phyloP scores from a whole-genome alignment of 2,329 filamentous ascomycete species.

The Sclerotinia subarctica region DNA sequence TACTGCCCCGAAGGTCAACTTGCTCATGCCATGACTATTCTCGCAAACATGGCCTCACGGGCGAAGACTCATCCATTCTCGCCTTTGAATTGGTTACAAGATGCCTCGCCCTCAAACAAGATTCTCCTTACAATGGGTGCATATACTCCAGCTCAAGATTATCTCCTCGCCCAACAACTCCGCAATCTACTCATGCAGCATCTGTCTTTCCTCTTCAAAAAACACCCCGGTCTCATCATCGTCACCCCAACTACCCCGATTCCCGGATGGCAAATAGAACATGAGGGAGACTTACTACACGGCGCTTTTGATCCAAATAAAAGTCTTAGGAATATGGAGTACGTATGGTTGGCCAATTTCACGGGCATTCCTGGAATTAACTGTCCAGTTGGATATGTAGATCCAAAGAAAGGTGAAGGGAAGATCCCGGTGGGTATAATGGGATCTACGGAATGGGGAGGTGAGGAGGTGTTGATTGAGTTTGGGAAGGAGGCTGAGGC shows the following conservation, averaged over 20 bases:
- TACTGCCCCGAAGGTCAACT: conserved; percentile 67
- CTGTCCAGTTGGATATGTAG: conserved; percentile 70
- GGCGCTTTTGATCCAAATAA: conserved; percentile 73
- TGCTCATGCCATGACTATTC: conserved; percentile 74
- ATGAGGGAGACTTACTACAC: conserved; percentile 55
- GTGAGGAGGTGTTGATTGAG: conserved; percentile 59
- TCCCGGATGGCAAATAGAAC: conserved; percentile 65
- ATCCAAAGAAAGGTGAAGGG: conserved; percentile 46
- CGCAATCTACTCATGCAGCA: conserved; percentile 77
- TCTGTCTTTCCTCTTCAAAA: conserved; percentile 65
- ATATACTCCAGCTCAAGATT: conserved; percentile 65
- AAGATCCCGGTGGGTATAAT: conserved; percentile 59
- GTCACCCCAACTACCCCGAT: conserved; percentile 75
- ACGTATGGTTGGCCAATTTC: conserved; percentile 81
- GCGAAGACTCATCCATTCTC: conserved; percentile 24
- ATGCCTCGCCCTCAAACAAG: conserved; percentile 65
- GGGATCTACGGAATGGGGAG: conserved; percentile 65
- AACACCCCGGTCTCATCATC: conserved; percentile 72
- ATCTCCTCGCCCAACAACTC: conserved; percentile 69
- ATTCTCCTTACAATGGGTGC: conserved; percentile 64
- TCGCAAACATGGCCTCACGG: conserved; percentile 62
- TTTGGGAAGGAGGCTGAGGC: conserved; percentile 57
- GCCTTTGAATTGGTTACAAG: conserved; percentile 46
- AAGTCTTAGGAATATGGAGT: conserved; percentile 77
- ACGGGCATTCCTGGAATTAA: conserved; percentile 72